Base-by-base conservation (phyloP, 768 basidiomycete species). In the Termitomyces sp. region DNA sequence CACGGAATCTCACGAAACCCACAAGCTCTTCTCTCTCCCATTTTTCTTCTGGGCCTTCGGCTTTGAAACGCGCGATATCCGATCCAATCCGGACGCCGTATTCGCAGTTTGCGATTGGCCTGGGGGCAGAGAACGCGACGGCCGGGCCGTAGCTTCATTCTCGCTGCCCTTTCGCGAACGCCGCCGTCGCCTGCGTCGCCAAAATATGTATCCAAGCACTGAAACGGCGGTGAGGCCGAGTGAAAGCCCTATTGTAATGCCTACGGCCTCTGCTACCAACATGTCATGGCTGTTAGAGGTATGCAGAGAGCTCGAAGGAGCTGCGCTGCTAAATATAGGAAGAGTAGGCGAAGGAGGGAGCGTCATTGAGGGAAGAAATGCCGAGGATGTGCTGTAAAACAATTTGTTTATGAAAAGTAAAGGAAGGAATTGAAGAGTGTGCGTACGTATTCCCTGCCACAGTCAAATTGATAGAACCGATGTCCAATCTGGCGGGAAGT, bases 401-500 rank as follows among this genome's bases (percentile, higher is more conserved):
- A 29, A 34, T 22, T n/a, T 42, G 41, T 54, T 47, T 41, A n/a
- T n/a, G 6, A n/a, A 20, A 22, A 18, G n/a, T n/a, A n/a, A 29
- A 26, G 27, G 14, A 32, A 29, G n/a, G 27, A 1, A 5, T 4
- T 10, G 31, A 46, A 22, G 22, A 18, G 41, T 36, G 62, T 36
- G 62, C 72, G 32, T 67, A 80, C 79, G 70, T 69, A 29, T 69
- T 62, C 48, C 73, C 70, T 4, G 69, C 48, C 8, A 79, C 77
- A 10, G 69, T 69, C 56, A 80, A 63, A 1, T 65, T 66, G 22
- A 81, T 71, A 7, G 60, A 64, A 26, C 70, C 70, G 27, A 81
- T 67, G 56, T 76, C 76, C 41, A 80, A 67, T 48, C 65, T 70
- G 8, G 74, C 57, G 36, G 67, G 63, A 31, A 56, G 46, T 22